Base-by-base conservation (phyloP, 345 rosid species). In the Microthlaspi erraticum region DNA sequence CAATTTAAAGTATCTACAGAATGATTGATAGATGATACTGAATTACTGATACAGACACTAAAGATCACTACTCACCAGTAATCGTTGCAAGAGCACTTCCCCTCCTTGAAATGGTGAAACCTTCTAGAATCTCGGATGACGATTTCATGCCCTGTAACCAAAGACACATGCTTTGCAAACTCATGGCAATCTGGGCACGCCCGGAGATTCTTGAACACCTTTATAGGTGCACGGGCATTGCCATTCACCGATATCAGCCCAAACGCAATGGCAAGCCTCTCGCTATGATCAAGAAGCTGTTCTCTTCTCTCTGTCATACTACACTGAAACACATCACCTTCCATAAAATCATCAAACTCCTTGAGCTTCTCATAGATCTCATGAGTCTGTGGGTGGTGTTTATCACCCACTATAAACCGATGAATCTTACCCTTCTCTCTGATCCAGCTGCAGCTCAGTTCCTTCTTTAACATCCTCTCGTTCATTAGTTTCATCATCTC, bases 391-490 rank as follows among this genome's bases (percentile, higher is more conserved):
- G 88, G 95, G 62, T 87, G 91, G 76, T 88, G 85, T 70, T 83
- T 80, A 71, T 91, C 92, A 20, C 94, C 92, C 32, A 86, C 90
- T 19, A 85, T 60, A 60, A 90, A 90, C 58, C 89, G 81, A 63
- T 88, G 94, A 52, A 80, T 76, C 74, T 81, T 79, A 64, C 86
- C 94, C 67, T 81, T 84, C 9, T 78, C 85, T 6, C 70, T 74
- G 39, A 85, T 85, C 94, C 97, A 88, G 72, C 97, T 86, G 77
- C 90, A 85, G 74, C 92, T 84, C 32, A 86, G 80, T 74, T 81
- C 91, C 76, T 91, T 85, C 85, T 75, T 84, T 78, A 87, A 59
- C 55, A 79, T 82, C 64, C 78, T 86, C 62, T 80, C 83, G 10
- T 70, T 60, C 97, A 91, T 91, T 58, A 73, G 61, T 67, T 79